Evolutionary conservation across 2,329 filamentous ascomycete species (phyloP), one percentile per base, ranked within the genome.

Genomic region (Tolypocladium pustulatum): DNA sequence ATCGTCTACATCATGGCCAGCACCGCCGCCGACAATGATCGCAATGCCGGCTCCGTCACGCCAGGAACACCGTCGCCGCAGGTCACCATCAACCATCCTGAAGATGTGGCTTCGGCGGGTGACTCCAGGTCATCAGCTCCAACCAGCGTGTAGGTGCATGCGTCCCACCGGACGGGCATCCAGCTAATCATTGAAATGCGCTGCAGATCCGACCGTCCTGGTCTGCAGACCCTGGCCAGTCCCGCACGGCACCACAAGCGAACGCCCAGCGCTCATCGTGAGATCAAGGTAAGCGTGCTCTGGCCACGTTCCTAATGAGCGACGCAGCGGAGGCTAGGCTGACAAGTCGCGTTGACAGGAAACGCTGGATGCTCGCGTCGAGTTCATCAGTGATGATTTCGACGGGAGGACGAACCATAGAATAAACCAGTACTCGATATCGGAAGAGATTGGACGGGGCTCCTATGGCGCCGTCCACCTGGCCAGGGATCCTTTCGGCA

Each of bases 401-500:
- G 91, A 96, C 68, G 91, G 91, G 32, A 82, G 80, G 56, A 86
- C 88, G 3, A 86, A 95, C 69, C 90, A 95, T 69, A 84, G 86
- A 59, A 93, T 97, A 76, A 97, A 97, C 72, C 93, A 97, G 75
- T 99, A 97, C 72, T 81, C 88, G 59, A 94, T 99, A 68, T 87
- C 89, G 72, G 89, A 96, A 71, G 93, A 97, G 78, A 97, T 99
- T 66, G 94, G 94, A n/a, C 82, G 91, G 63, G 94, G 94, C 22
- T 97, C 93, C 0, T 99, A 96, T 71, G 94, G 94, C 9, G 88
- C 92, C 13, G 94, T 99, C 17, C 91, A 97, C 74, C 78, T 93
- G 25, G 94, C 91, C 27, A 85, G 85, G 2, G 93, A 99, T 74
- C 91, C 96, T 72, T 94, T 87, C 75, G 93, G 91, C 49, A 84